Conservation (phyloP, 495 filamentous ascomycete genomes). For the Trichoderma parareesei region DNA sequence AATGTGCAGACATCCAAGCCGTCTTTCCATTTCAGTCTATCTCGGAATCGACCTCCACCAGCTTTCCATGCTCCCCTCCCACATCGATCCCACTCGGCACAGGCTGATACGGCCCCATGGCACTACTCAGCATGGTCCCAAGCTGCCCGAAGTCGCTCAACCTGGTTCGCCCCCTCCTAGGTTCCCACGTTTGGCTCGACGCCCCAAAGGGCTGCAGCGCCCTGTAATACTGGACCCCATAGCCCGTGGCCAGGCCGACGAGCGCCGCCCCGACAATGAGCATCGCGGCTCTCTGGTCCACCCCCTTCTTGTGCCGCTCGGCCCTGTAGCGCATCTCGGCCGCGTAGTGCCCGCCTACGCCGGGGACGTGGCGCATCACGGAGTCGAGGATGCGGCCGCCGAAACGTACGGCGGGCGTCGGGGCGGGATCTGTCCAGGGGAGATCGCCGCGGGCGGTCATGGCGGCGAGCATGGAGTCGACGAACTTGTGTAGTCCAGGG, state of each 20-base stretch:
- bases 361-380: conserved; percentile 22
- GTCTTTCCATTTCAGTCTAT: not conserved
- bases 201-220: conserved; percentile 25
- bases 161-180: conserved; percentile 12
- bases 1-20: not conserved
- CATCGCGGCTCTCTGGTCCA: conserved; percentile 14
- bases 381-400: conserved; percentile 25
- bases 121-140: conserved; percentile 24
- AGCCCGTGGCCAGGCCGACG: conserved; percentile 17
- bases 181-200: conserved; percentile 26
- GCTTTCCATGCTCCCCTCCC: not conserved
- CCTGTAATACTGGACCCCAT: conserved; percentile 17
- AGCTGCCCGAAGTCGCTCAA: conserved; percentile 28
- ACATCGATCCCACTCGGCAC: not conserved
- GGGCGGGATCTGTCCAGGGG: conserved; percentile 9
- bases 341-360: conserved; percentile 16
- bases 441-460: conserved; percentile 27
- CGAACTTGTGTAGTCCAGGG: conserved; percentile 45
- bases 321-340: conserved; percentile 7
- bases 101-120: not conserved
- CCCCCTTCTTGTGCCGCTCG: not conserved
- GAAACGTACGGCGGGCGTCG: conserved; percentile 15
- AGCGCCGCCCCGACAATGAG: conserved; percentile 18
- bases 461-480: conserved; percentile 34
- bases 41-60: conserved; percentile 10